Conservation (phyloP, 148 eudicot species). For the Vaccinium darrowii region DNA sequence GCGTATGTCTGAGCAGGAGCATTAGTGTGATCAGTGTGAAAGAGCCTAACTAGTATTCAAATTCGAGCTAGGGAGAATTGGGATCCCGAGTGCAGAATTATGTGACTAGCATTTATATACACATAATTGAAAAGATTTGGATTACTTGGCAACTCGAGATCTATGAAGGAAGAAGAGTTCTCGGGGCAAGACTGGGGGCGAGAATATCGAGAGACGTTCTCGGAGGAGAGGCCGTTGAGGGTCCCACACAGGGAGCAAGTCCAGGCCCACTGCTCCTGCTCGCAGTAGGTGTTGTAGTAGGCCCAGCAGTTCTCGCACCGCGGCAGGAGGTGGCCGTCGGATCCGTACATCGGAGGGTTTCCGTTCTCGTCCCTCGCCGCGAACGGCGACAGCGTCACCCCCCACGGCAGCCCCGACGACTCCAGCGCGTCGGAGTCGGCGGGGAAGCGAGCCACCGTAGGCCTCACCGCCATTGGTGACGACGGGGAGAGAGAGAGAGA, state of each 20-base stretch:
- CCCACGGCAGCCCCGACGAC: conserved; percentile 84
- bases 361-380: conserved; percentile 72
- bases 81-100: too few relatives aligned
- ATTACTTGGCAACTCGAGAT: conserved; percentile 80
- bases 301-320: conserved; percentile 98
- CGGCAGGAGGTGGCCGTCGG: conserved; percentile 69
- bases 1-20: too few relatives aligned
- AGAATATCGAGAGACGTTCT: conserved; percentile 68
- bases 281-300: conserved; percentile 84
- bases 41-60: too few relatives aligned
- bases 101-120: too few relatives aligned
- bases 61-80: too few relatives aligned
- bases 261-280: conserved; percentile 95
- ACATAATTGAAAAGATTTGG: not conserved
- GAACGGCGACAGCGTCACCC: conserved; percentile 73
- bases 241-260: conserved; percentile 82
- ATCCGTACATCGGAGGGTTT: conserved; percentile 66
- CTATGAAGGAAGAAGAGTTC: conserved; percentile 72
- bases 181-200: conserved; percentile 65
- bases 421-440: conserved; percentile 60
- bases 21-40: too few relatives aligned
- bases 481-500: not conserved
- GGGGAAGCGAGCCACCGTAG: conserved; percentile 72
- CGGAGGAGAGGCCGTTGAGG: conserved; percentile 66
- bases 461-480: conserved; percentile 64